Evolutionary conservation across 257 asterid genomes (phyloP), one percentile per base, ranked within the genome.

Genomic region (Leptodermis oblonga): DNA sequence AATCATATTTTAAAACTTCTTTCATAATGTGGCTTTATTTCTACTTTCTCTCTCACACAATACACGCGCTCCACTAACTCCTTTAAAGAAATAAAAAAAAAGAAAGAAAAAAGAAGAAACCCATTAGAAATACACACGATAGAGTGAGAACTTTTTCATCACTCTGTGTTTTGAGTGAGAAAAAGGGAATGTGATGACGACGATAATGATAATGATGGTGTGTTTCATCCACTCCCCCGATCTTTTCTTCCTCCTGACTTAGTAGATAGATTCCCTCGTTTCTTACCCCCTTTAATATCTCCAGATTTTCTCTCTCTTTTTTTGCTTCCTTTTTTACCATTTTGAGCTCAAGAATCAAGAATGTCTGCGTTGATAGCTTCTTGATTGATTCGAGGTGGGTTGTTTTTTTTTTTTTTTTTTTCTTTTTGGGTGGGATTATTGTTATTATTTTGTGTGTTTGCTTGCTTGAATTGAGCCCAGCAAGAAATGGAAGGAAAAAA

Each of bases 1-100:
- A 4, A 39, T 39, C 4, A 39, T 39, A 39, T 39, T 39, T 10
- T 39, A 39, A 39, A 39, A 39, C 4, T 39, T 39, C 43, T n/a
- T n/a, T n/a, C n/a, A n/a, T n/a, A n/a, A n/a, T n/a, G n/a, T n/a
- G n/a, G n/a, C n/a, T n/a, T n/a, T n/a, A n/a, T n/a, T n/a, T n/a
- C n/a, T n/a, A n/a, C 15, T 59, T 3, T 31, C 65, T 58, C 64
- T 58, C 64, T 31, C 65, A 33, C 66, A 61, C 66, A 61, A 5
- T 61, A 9, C 49, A 62, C 67, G 12, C 67, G 3, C 67, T n/a
- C n/a, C 52, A 15, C 14, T 12, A n/a, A n/a, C n/a, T n/a, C n/a
- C n/a, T n/a, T n/a, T n/a, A n/a, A n/a, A n/a, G n/a, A n/a, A n/a
- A n/a, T n/a, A n/a, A n/a, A n/a, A n/a, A n/a, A n/a, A n/a, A n/a